Conservation (phyloP, 73 alveolate genomes). For the Paraurostyla sp. region DNA sequence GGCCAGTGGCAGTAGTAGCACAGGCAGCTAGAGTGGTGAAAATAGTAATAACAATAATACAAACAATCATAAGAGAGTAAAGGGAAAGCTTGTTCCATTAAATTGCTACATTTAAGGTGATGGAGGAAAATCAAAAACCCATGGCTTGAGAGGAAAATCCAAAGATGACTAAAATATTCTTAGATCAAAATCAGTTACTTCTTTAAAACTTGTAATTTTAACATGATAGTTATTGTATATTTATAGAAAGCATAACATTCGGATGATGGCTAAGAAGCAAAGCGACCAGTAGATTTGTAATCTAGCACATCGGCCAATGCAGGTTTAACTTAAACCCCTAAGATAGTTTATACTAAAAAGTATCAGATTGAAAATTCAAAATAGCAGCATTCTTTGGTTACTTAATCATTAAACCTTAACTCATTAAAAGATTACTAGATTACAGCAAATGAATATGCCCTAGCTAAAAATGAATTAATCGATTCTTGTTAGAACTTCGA, state of each 20-base stretch:
- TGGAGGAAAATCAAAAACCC: not conserved
- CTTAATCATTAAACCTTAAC: not conserved
- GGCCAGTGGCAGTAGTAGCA: conserved; percentile 2
- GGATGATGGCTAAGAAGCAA: too few species aligned
- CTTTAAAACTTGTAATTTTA: not conserved
- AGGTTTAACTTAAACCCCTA: not conserved
- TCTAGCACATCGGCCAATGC: not conserved
- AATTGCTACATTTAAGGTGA: not conserved
- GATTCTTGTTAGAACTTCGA: not conserved
- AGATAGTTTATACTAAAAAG: conserved; percentile 1
- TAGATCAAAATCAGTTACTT: conserved; percentile 14
- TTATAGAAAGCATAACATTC: too few species aligned
- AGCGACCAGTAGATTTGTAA: not conserved
- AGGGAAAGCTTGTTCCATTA: not conserved
- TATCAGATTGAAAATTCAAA: not conserved
- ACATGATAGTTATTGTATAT: too few species aligned
- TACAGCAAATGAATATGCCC: conserved; percentile 1
- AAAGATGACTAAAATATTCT: not conserved
- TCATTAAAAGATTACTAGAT: not conserved
- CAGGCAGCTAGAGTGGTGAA: not conserved
- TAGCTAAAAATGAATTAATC: not conserved
- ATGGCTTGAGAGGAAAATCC: not conserved
- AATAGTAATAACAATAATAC: not conserved
- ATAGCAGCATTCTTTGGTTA: not conserved
- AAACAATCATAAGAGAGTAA: not conserved